Base-by-base conservation (phyloP, 2,329 filamentous ascomycete genomes). In the Lachnellula occidentalis region DNA sequence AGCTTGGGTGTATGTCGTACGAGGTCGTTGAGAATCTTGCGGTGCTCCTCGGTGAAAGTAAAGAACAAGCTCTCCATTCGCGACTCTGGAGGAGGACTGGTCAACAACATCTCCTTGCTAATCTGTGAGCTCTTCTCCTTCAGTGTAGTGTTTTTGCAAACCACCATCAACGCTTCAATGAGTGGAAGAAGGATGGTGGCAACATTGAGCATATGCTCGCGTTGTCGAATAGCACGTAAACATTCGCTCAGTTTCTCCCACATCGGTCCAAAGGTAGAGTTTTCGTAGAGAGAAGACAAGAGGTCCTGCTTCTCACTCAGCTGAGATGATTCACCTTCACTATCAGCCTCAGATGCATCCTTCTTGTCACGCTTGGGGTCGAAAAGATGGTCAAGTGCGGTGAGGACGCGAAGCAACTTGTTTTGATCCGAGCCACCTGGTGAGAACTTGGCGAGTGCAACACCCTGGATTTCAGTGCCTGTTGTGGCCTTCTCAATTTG, bases 81-180 rank as follows among this genome's bases (percentile, higher is more conserved):
- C 48, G 83, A 83, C 67, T 95, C 90, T 1, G 90, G 88, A 34
- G 85, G 78, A 55, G 90, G 88, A 63, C 87, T 95, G 21, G 87
- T 83, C 37, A 91, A 73, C 14, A 86, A 76, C 69, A 89, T 80
- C 47, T 94, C 88, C 67, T 87, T 88, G 58, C 71, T 74, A 37
- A 72, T 54, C 69, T 79, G 69, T 12, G 63, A 56, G 14, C 62
- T 59, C 39, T 59, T 48, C 34, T 66, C 67, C 70, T 61, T 79
- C 70, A 46, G 73, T 1, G 90, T 88, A 8, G 91, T 96, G 71
- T 97, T 97, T 77, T 97, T 99, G 80, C 95, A 99, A 27, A 99
- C 92, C 51, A 99, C 94, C 94, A 99, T 99, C 58, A 99, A 78
- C 5, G 92, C 90, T 72, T 99, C 94, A 58, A 99, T 96, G 31